A percentile compares a stretch with the other conserved stretches of the same genome.
These are phyloP conservation scores for Skeletonema potamos DNA, from an alignment of 108 stramenopile species.

Conservation along the genomic window DNA sequence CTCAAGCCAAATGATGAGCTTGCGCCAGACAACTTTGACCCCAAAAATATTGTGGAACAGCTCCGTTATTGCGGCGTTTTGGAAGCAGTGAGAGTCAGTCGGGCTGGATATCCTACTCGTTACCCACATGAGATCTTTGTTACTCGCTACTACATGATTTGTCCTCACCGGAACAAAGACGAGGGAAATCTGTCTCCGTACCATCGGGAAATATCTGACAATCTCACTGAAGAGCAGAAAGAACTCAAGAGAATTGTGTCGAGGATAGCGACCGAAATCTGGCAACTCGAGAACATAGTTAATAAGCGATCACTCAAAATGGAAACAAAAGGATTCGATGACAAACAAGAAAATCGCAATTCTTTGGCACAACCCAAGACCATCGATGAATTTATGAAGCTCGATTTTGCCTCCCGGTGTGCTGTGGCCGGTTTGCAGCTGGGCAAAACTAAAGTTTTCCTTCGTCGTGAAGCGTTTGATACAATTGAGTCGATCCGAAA, in stretches of 20 bases:
- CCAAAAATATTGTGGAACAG: conserved; percentile 85
- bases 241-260: conserved; percentile 48
- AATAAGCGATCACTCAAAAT: conserved; percentile 15
- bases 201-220: conserved; percentile 33
- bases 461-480: conserved; percentile 69
- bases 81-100: conserved; percentile 89
- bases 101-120: conserved; percentile 88
- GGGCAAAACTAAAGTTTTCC: conserved; percentile 77
- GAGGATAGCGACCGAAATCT: conserved; percentile 44
- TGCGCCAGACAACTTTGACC: conserved; percentile 75
- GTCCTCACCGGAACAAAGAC: conserved; percentile 34
- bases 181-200: conserved; percentile 42
- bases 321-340: conserved; percentile 1
- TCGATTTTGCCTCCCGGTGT: conserved; percentile 50
- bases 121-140: conserved; percentile 72
- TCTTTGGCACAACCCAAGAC: conserved; percentile 41
- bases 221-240: conserved; percentile 46
- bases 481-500: conserved; percentile 53
- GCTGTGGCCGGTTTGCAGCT: conserved; percentile 65
- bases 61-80: conserved; percentile 89
- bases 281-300: conserved; percentile 29
- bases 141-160: conserved; percentile 43
- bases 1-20: conserved; percentile 91
- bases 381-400: conserved; percentile 37
- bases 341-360: conserved; percentile 11